Evolutionary conservation across 352 stramenopile genomes (phyloP), one percentile per base, ranked within the genome.

Genomic region (Globisporangium okanoganense): DNA sequence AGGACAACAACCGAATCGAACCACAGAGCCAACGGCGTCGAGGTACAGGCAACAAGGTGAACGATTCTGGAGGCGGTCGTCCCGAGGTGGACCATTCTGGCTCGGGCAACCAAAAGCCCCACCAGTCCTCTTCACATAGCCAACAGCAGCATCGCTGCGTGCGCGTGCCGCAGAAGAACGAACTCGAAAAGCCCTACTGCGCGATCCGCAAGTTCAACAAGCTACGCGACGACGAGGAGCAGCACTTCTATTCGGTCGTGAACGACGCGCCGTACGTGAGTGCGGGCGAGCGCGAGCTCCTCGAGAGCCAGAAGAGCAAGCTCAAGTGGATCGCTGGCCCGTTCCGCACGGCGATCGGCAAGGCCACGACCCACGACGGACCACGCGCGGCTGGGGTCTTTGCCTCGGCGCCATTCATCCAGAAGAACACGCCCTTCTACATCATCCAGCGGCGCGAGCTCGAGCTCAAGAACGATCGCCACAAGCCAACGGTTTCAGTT

Each of bases 191-290:
- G 56, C 84, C 81, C 13, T 93, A 91, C 58, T 93, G 84, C 44
- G 81, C 79, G 9, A 71, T 80, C 49, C 58, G 76, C 38, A 75
- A 73, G 48, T 91, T 89, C 71, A 67, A 69, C 56, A 84, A 72
- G 51, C 66, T 88, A 40, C 56, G 63, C 3, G 67, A 75, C n/a
- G 49, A 61, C 0, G 60, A 81, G 29, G 59, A 63, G 27, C 43
- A 54, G 31, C 53, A 73, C 5, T 94, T 87, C 57, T 94, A 92
- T 55, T 94, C 85, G 40, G 72, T 94, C 40, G 72, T 92, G 47
- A 94, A 94, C 54, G 85, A 94, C 49, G 82, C 79, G 22, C 85
- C 85, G 27, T 94, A 94, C 64, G 51, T 67, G 49, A 88, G 77
- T 40, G 47, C 58, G 1, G 62, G 56, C 22, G 82, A 92, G 31